phyloP scores from a whole-genome alignment of 108 stramenopile genomes.

The Seminavis robusta region DNA sequence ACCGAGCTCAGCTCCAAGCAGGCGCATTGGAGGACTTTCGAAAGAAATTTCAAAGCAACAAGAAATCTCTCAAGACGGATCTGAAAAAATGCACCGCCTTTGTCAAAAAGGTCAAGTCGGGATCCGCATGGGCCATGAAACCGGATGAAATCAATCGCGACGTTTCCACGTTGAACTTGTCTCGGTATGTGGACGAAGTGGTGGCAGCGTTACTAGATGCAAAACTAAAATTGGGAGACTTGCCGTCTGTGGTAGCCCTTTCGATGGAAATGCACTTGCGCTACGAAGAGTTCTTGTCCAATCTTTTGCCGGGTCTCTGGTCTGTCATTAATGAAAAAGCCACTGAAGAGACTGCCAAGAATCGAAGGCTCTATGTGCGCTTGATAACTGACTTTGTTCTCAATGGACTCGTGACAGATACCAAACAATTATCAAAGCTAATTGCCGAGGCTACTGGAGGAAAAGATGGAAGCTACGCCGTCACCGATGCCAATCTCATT shows the following conservation, averaged over 20 bases:
- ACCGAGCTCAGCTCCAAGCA: background rate
- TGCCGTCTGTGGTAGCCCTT: conserved; percentile 57
- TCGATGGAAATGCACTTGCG: conserved; percentile 72
- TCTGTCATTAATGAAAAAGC: conserved; percentile 36
- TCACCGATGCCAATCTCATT: conserved; percentile 74
- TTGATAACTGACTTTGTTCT: conserved; percentile 69
- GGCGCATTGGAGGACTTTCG: conserved; percentile 22
- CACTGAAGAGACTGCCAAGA: conserved; percentile 43
- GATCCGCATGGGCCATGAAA: conserved; percentile 54
- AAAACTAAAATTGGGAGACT: conserved; percentile 65
- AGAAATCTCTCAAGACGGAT: conserved; percentile 90
- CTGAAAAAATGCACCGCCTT: conserved; percentile 96
- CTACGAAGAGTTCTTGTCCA: conserved; percentile 52
- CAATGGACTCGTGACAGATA: conserved; percentile 56
- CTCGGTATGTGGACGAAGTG: conserved; percentile 92
- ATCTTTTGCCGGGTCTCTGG: conserved; percentile 45
- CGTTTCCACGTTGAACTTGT: conserved; percentile 81
- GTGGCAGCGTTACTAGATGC: conserved; percentile 80
- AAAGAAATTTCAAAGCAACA: conserved; percentile 56
- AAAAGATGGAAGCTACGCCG: conserved; percentile 60
- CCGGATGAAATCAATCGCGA: conserved; percentile 69
- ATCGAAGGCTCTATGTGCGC: conserved; percentile 58
- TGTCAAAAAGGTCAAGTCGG: conserved; percentile 87
- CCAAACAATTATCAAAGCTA: conserved; percentile 61
- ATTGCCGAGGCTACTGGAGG: conserved; percentile 67